These are phyloP conservation scores for Skeletonema menzelii DNA, from an alignment of 108 stramenopile genomes.

Conservation along the genomic window DNA sequence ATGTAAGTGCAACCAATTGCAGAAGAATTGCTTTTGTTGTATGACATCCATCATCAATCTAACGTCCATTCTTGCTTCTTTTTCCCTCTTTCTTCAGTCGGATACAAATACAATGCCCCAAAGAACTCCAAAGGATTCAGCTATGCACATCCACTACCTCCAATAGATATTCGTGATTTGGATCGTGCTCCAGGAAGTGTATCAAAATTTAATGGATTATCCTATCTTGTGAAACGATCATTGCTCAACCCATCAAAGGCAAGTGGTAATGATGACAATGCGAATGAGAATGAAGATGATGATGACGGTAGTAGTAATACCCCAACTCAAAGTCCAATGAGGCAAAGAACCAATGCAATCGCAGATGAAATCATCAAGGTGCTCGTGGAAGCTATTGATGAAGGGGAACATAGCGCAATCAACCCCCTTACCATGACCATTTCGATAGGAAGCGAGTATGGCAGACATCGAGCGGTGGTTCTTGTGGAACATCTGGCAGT, in stretches of 20 bases:
- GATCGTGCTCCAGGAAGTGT: slow-evolving; percentile 54
- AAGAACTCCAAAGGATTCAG: slow-evolving; percentile 56
- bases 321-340: slow-evolving; percentile 33
- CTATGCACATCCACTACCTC: slow-evolving; percentile 62
- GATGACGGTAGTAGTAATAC: neutral
- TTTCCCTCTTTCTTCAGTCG: slow-evolving; percentile 24
- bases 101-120: slow-evolving; percentile 75
- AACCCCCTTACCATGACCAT: slow-evolving; percentile 74
- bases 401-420: slow-evolving; percentile 75
- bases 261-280: neutral
- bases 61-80: neutral
- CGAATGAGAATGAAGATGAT: neutral
- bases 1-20: slow-evolving; percentile 2
- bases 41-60: neutral
- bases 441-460: slow-evolving; percentile 67
- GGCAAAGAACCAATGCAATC: slow-evolving; percentile 40
- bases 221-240: slow-evolving; percentile 63
- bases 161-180: slow-evolving; percentile 65
- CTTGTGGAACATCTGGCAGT: slow-evolving; percentile 51
- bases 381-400: slow-evolving; percentile 60
- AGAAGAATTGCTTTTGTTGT: neutral
- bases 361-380: slow-evolving; percentile 49
- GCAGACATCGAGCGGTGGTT: slow-evolving; percentile 82
- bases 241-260: slow-evolving; percentile 41
- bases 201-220: slow-evolving; percentile 70